Evolutionary conservation across 495 filamentous ascomycete genomes (phyloP).

Genomic region (Daldinia loculata): DNA sequence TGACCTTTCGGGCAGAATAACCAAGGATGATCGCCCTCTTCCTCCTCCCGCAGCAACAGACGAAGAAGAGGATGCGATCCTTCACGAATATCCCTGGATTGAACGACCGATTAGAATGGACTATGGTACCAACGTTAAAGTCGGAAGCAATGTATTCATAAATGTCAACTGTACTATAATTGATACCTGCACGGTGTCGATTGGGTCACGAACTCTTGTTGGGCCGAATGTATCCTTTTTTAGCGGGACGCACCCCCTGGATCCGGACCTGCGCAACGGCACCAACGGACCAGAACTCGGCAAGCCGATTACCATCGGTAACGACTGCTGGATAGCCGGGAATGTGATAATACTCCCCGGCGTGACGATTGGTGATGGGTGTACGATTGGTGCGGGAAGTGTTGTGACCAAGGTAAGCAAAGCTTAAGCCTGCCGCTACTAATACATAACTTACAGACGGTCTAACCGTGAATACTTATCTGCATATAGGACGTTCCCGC

Average conservation of each 20-base stretch:
- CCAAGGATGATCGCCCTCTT: constrained; percentile 3
- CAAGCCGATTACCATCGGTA: constrained; percentile 76
- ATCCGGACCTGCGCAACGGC: constrained; percentile 7
- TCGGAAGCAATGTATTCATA: constrained; percentile 10
- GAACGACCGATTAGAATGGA: constrained; percentile 7
- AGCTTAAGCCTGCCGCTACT: not conserved
- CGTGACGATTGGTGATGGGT: constrained; percentile 76
- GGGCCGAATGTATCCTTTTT: constrained; percentile 6
- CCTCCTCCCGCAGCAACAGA: constrained; percentile 3
- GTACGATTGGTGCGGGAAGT: not conserved
- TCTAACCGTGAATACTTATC: constrained; percentile 81
- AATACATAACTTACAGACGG: not conserved
- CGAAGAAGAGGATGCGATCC: not conserved
- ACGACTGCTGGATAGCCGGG: constrained; percentile 90
- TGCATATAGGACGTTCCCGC: constrained; percentile 73
- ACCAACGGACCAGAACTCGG: constrained; percentile 8
- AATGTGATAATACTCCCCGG: constrained; percentile 78
- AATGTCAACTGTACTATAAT: constrained; percentile 5
- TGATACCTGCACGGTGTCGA: constrained; percentile 3
- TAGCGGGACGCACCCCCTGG: constrained; percentile 4
- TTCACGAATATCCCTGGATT: constrained; percentile 8
- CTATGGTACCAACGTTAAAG: not conserved
- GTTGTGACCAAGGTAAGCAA: not conserved
- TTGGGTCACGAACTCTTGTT: constrained; percentile 3
- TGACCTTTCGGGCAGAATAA: not conserved